phyloP scores from a whole-genome alignment of 129 eudicot species.

The Lactuca saligna region DNA sequence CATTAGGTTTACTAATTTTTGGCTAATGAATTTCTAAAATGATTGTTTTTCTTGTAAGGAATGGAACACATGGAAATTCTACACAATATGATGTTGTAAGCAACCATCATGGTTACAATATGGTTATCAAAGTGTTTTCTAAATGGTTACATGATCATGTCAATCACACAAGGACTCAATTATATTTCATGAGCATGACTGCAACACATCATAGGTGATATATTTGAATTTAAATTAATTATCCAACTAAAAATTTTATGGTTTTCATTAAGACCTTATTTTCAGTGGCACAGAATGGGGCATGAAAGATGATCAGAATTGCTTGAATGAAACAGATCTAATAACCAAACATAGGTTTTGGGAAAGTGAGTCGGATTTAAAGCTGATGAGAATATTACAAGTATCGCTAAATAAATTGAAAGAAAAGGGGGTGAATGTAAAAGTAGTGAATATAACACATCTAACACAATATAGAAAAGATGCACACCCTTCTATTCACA shows the following conservation, averaged over 20 bases:
- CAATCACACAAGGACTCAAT: constrained; percentile 41
- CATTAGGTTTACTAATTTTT: background rate
- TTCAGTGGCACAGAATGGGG: constrained; percentile 8
- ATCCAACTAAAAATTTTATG: background rate
- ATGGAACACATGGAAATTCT: constrained; percentile 41
- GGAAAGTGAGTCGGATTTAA: background rate
- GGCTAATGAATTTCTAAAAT: background rate
- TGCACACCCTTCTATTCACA: constrained; percentile 8
- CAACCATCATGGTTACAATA: constrained; percentile 38
- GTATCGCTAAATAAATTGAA: background rate
- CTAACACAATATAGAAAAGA: constrained; percentile 8
- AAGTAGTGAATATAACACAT: constrained; percentile 9
- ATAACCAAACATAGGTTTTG: background rate
- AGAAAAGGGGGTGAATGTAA: background rate
- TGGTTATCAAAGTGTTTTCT: constrained; percentile 57
- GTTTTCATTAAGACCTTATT: background rate
- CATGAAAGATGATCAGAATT: constrained; percentile 1
- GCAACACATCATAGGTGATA: constrained; percentile 57
- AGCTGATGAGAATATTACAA: background rate
- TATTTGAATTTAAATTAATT: background rate
- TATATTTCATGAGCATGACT: constrained; percentile 58
- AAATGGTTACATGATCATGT: constrained; percentile 55
- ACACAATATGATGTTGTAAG: constrained; percentile 39
- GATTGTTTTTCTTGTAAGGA: constrained; percentile 22
- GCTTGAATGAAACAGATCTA: constrained; percentile 5